These are phyloP conservation scores for Phaeosphaeria sp. DNA, from an alignment of 2,329 filamentous ascomycete genomes.

Conservation along the genomic window DNA sequence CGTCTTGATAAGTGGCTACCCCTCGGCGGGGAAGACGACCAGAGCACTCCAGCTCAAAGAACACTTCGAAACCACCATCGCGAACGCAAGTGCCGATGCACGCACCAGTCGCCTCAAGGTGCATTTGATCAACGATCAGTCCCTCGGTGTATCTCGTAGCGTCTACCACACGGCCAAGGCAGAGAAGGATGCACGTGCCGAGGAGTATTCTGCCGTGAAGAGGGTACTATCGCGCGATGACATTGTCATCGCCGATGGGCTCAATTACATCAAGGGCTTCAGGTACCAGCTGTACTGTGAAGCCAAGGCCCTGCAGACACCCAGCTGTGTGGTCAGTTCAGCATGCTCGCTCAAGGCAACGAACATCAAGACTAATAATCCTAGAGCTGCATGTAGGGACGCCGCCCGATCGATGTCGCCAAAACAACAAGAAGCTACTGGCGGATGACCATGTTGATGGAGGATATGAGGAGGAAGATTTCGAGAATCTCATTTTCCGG, in stretches of 20 bases:
- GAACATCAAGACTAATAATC: constrained; percentile 38
- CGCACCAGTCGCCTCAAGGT: constrained; percentile 65
- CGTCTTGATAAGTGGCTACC: constrained; percentile 66
- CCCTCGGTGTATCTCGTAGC: constrained; percentile 70
- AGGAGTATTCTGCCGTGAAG: constrained; percentile 79
- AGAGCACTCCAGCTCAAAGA: constrained; percentile 68
- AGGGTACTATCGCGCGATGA: constrained; percentile 73
- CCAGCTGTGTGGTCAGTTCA: constrained; percentile 71
- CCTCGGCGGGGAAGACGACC: constrained; percentile 68
- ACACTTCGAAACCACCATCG: constrained; percentile 67
- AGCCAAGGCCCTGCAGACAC: constrained; percentile 78
- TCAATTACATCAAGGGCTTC: constrained; percentile 92
- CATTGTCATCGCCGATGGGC: constrained; percentile 78
- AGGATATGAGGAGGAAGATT: constrained; percentile 66
- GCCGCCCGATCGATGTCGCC: constrained; percentile 60
- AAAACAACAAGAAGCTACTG: constrained; percentile 66
- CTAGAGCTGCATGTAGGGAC: constrained; percentile 65
- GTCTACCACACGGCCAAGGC: constrained; percentile 80
- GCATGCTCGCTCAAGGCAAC: not conserved
- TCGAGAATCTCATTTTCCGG: constrained; percentile 80
- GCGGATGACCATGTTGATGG: constrained; percentile 45
- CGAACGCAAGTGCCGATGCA: constrained; percentile 50
- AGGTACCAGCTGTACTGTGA: constrained; percentile 87
- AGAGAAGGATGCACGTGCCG: constrained; percentile 82
- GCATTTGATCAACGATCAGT: constrained; percentile 76